Evolutionary conservation across 768 basidiomycete genomes (phyloP).

Genomic region (Boletus edulis): DNA sequence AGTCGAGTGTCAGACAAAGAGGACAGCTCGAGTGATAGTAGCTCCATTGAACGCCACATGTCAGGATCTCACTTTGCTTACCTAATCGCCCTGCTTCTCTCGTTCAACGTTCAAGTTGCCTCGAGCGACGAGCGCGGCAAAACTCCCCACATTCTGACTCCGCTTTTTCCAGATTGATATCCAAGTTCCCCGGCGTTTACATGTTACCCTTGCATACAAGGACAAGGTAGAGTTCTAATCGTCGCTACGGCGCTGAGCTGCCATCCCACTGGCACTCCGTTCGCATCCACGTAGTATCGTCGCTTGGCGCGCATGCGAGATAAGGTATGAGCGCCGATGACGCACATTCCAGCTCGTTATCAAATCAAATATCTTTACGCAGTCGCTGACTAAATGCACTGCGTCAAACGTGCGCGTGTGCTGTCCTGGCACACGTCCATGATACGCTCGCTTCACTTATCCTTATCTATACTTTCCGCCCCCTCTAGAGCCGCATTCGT

Average conservation of each 20-base stretch:
- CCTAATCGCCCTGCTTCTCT: no score
- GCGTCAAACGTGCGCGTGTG: background rate
- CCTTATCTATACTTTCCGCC: background rate
- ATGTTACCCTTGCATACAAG: background rate
- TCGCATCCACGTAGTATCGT: background rate
- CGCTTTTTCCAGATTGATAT: background rate
- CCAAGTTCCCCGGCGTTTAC: background rate
- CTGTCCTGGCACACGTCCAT: background rate
- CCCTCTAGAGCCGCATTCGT: background rate
- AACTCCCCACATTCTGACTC: background rate
- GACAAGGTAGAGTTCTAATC: background rate
- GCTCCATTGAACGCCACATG: no score
- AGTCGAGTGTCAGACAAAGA: no score
- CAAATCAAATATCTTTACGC: background rate
- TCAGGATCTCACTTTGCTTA: no score
- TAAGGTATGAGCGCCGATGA: background rate
- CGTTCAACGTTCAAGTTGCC: no score
- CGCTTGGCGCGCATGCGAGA: constrained; percentile 4
- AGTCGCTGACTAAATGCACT: no score
- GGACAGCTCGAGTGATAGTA: no score
- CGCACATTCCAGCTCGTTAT: background rate
- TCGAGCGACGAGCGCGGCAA: no score
- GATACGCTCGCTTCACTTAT: background rate
- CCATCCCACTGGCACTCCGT: background rate
- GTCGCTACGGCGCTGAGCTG: background rate